Conservation (phyloP, 305 asterid genomes). For the Solanum hybrid region DNA sequence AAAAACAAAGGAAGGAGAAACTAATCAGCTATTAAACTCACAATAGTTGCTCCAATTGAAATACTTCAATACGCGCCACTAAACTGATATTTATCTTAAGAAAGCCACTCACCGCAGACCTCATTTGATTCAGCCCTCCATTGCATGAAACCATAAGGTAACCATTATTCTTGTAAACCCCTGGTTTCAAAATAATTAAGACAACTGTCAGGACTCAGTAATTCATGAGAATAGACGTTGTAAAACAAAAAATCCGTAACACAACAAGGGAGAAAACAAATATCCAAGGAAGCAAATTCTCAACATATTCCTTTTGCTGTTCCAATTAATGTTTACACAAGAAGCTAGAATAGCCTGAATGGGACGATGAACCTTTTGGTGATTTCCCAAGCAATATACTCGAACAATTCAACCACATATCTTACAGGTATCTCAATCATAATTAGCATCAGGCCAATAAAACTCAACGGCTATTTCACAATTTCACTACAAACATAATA, state of each 20-base stretch:
- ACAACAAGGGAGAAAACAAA: not conserved
- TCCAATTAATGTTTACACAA: not conserved
- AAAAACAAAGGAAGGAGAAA: not conserved
- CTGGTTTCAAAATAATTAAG: conserved; percentile 26
- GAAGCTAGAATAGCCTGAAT: not conserved
- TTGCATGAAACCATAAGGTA: conserved; percentile 94
- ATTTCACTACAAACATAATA: not conserved
- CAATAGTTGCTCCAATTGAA: not conserved
- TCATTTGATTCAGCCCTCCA: conserved; percentile 97
- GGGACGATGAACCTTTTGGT: not conserved
- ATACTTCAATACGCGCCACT: not conserved
- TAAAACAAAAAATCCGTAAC: not conserved
- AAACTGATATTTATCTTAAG: not conserved
- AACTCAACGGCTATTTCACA: not conserved
- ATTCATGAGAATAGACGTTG: not conserved
- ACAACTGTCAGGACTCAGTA: not conserved
- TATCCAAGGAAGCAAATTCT: not conserved
- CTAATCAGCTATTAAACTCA: not conserved
- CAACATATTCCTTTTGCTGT: not conserved
- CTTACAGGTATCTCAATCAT: not conserved
- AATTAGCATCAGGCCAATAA: not conserved
- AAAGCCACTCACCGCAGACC: conserved; percentile 69
- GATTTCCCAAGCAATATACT: not conserved
- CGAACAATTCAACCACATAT: not conserved
- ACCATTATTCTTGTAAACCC: conserved; percentile 93